A percentile compares a stretch with the other conserved stretches of the same genome.
phyloP scores from a whole-genome alignment of 1,139 yeast species.

The Candida neerlandica region DNA sequence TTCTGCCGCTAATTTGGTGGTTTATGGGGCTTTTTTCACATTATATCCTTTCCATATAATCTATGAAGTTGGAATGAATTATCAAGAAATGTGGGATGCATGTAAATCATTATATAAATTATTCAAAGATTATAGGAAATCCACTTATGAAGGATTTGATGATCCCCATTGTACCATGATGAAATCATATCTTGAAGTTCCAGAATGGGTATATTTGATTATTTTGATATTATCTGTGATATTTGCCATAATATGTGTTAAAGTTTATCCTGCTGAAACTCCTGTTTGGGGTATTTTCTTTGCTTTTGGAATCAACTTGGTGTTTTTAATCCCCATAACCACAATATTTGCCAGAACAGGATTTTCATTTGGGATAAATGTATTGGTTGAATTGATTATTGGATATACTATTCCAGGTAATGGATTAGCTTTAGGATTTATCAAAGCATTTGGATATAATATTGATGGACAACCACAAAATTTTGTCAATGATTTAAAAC shows the following conservation, averaged over 20 bases:
- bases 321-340: conserved; percentile 57
- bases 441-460: conserved; percentile 58
- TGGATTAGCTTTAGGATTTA: conserved; percentile 56
- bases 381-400: conserved; percentile 58
- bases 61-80: conserved; percentile 40
- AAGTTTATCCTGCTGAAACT: conserved; percentile 49
- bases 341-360: conserved; percentile 54
- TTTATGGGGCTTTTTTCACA: conserved; percentile 62
- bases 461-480: conserved; percentile 61
- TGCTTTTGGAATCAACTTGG: conserved; percentile 54
- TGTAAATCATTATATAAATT: conserved; percentile 11
- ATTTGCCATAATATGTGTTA: conserved; percentile 51
- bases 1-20: conserved; percentile 43
- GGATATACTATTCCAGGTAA: conserved; percentile 69
- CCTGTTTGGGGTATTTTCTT: conserved; percentile 64
- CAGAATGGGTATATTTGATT: conserved; percentile 58
- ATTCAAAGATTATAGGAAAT: conserved; percentile 14
- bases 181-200: conserved; percentile 59
- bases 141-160: conserved; percentile 24
- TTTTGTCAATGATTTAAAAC: conserved; percentile 55
- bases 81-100: conserved; percentile 22
- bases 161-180: conserved; percentile 64
- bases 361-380: conserved; percentile 53
- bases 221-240: conserved; percentile 50
- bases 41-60: conserved; percentile 58